Base-by-base conservation (phyloP, 1,284 basidiomycete species). In the Ganoderma lingzhi region DNA sequence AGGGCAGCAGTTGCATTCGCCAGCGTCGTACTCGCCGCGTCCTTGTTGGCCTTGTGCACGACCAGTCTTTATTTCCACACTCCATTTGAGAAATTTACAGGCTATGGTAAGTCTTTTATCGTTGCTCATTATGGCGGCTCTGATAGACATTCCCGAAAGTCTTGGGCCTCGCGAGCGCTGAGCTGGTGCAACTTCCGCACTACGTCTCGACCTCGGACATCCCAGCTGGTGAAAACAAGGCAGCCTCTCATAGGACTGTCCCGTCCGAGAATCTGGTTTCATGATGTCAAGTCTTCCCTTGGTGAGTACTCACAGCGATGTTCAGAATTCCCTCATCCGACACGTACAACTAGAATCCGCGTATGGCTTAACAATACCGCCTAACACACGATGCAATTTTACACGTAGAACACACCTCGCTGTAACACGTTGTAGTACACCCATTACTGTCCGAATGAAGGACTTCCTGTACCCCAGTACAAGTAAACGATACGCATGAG, bases 31-130 rank as follows among this genome's bases (percentile, higher is more conserved):
- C 79, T 97, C 30, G 84, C 71, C 0, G 79, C 94, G 3, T 96
- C 94, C 90, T 76, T 93, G 48, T 88, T 94, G 79, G 94, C 95
- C 77, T 83, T 88, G 12, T 87, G 88, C 72, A 93, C 93, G 64
- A 98, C 97, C 17, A 90, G 93, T 61, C 82, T 98, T 17, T 98
- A 96, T 81, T 98, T 97, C 84, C 97, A 99, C 78, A 88, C 92
- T 6, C 93, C 95, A 0, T 81, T 87, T 35, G 97, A 98, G 84
- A 98, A 99, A 82, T 71, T 95, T 48, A 89, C 91, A 0, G 97
- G 97, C 2, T 91, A 93, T 66, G 55, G 95, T 96, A 75, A 78
- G 92, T 89, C 28, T 48, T 10, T 10, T 45, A 32, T 1, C 6
- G 3, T n/a, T 48, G 28, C 15, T 42, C n/a, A 5, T 2, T 8